Percentiles rank a stretch among this genome's conserved stretches.
Evolutionary conservation across 2,329 filamentous ascomycete species (phyloP).

Genomic region (Hypoxylon sp.): DNA sequence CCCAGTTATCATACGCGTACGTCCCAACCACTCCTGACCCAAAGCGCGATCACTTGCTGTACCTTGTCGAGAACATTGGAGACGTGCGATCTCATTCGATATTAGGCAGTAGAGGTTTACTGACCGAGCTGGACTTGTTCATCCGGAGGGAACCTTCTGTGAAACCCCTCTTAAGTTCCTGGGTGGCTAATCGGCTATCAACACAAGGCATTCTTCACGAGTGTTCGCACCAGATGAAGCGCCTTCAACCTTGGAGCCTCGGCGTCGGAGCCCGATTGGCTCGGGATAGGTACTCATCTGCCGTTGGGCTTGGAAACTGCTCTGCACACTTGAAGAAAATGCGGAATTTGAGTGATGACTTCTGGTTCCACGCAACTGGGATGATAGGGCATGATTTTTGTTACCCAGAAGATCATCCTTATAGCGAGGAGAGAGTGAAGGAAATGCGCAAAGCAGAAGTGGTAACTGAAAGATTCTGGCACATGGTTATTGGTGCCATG

Average conservation of each 20-base stretch:
- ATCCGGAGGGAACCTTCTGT: neutral
- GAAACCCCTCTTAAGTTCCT: conserved; percentile 7
- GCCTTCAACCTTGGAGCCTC: conserved; percentile 9
- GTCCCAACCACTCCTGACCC: too few species aligned
- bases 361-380: too few species aligned
- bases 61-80: neutral
- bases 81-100: neutral
- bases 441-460: too few species aligned
- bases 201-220: conserved; percentile 9
- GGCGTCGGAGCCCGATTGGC: neutral
- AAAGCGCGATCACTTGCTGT: neutral
- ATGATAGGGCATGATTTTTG: too few species aligned
- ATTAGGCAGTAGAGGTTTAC: neutral
- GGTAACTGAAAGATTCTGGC: too few species aligned
- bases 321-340: neutral
- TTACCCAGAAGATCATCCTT: too few species aligned
- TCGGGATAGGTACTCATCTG: too few species aligned
- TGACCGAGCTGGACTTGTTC: conserved; percentile 17
- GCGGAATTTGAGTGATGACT: neutral
- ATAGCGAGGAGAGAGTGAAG: too few species aligned
- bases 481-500: too few species aligned
- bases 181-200: conserved; percentile 7
- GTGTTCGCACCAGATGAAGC: neutral
- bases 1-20: too few species aligned
- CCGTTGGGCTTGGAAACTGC: too few species aligned